Evolutionary conservation across 2,329 filamentous ascomycete genomes (phyloP).

Genomic region (Ceratocystis huliohia): DNA sequence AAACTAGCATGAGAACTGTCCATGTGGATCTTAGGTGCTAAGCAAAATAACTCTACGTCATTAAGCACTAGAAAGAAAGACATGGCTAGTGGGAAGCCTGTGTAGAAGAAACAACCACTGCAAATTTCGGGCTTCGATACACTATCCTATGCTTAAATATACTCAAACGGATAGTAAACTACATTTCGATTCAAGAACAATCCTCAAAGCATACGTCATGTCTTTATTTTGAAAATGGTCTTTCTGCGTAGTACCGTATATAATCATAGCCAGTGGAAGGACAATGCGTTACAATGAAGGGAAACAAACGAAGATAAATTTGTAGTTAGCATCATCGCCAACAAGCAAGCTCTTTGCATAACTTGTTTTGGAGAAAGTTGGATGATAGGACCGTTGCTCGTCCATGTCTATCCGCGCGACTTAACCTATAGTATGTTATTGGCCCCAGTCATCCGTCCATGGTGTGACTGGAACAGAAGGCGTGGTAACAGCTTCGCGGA

Average conservation of each 20-base stretch:
- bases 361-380: neutral
- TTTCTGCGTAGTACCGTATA: conserved; percentile 1
- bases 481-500: neutral
- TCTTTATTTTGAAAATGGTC: neutral
- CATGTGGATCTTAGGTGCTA: neutral
- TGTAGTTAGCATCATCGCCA: neutral
- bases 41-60: neutral
- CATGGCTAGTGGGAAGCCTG: neutral
- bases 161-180: neutral
- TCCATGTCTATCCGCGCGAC: neutral
- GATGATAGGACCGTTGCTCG: neutral
- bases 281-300: neutral
- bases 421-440: neutral
- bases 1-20: neutral
- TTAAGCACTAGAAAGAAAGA: neutral
- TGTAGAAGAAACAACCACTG: neutral
- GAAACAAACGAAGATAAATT: neutral
- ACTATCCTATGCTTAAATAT: neutral
- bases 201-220: neutral
- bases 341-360: neutral
- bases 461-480: neutral
- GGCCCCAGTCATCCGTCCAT: neutral
- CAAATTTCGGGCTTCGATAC: neutral
- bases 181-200: neutral
- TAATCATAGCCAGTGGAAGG: neutral